Conservation (phyloP, 2,329 filamentous ascomycete species). For the Aspergillus quadrilineatus region DNA sequence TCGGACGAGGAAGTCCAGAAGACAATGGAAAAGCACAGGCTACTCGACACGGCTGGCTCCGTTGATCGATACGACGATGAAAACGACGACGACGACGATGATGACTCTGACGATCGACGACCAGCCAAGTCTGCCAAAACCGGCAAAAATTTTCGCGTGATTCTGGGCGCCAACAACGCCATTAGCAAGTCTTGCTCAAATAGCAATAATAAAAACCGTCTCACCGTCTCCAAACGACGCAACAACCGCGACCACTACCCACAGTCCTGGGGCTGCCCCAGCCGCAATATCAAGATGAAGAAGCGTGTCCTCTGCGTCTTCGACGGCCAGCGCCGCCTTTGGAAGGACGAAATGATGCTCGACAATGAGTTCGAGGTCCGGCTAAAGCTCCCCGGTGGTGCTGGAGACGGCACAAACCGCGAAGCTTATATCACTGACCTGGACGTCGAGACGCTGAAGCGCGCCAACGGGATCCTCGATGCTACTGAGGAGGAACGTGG, state of each 20-base stretch:
- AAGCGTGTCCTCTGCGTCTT: constrained; percentile 94
- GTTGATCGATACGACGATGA: constrained; percentile 52
- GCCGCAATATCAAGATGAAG: constrained; percentile 96
- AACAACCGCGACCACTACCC: constrained; percentile 95
- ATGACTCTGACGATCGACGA: constrained; percentile 55
- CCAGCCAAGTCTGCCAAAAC: constrained; percentile 50
- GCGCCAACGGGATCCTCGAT: constrained; percentile 78
- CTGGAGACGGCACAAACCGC: constrained; percentile 78
- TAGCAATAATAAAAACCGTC: constrained; percentile 72
- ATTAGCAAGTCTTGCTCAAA: constrained; percentile 39
- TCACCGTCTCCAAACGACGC: constrained; percentile 61
- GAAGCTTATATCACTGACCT: constrained; percentile 87
- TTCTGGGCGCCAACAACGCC: constrained; percentile 49
- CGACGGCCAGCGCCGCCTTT: constrained; percentile 80
- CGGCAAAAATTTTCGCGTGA: constrained; percentile 54
- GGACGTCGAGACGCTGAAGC: constrained; percentile 83
- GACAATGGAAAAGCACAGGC: constrained; percentile 58
- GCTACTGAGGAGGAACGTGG: constrained; percentile 87
- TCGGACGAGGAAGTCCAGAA: constrained; percentile 58
- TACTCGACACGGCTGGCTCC: constrained; percentile 51
- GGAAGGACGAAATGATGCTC: constrained; percentile 99
- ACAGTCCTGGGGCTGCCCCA: constrained; percentile 86
- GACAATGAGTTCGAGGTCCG: constrained; percentile 93
- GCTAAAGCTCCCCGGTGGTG: constrained; percentile 71
- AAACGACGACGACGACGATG: constrained; percentile 53